These are phyloP conservation scores for Penicillium coffeae DNA, from an alignment of 495 filamentous ascomycete species.

Conservation along the genomic window DNA sequence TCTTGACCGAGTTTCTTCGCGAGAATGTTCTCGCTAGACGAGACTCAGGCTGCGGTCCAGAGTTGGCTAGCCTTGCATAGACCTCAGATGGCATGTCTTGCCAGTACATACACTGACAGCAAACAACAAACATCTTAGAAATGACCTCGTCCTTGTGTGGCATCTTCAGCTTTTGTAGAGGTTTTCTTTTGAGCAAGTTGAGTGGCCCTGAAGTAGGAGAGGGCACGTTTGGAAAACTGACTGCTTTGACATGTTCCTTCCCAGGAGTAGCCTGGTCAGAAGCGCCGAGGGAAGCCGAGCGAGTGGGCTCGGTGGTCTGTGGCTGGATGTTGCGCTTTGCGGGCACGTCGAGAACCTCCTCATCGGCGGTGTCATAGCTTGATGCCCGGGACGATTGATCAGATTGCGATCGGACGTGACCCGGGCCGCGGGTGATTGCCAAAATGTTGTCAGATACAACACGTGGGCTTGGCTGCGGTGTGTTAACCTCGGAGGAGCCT, in stretches of 20 bases:
- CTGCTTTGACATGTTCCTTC: not conserved
- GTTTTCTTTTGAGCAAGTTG: slow-evolving; percentile 6
- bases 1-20: slow-evolving; percentile 4
- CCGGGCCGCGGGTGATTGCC: not conserved
- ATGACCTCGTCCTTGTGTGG: slow-evolving; percentile 44
- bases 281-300: not conserved
- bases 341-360: slow-evolving; percentile 22
- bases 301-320: not conserved
- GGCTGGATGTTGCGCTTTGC: not conserved
- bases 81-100: slow-evolving; percentile 74
- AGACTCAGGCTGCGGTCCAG: slow-evolving; percentile 50
- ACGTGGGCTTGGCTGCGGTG: not conserved
- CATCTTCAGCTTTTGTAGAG: slow-evolving; percentile 16
- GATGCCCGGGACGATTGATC: slow-evolving; percentile 13
- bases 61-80: slow-evolving; percentile 69
- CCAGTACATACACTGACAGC: slow-evolving; percentile 77
- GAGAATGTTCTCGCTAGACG: slow-evolving; percentile 10
- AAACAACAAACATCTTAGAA: slow-evolving; percentile 76
- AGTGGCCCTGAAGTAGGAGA: slow-evolving; percentile 3
- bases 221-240: not conserved
- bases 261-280: not conserved
- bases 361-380: slow-evolving; percentile 40
- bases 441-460: not conserved
- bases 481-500: not conserved
- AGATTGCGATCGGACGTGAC: slow-evolving; percentile 16